Conservation (phyloP, 108 stramenopile genomes). For the Nitzschia sp. region DNA sequence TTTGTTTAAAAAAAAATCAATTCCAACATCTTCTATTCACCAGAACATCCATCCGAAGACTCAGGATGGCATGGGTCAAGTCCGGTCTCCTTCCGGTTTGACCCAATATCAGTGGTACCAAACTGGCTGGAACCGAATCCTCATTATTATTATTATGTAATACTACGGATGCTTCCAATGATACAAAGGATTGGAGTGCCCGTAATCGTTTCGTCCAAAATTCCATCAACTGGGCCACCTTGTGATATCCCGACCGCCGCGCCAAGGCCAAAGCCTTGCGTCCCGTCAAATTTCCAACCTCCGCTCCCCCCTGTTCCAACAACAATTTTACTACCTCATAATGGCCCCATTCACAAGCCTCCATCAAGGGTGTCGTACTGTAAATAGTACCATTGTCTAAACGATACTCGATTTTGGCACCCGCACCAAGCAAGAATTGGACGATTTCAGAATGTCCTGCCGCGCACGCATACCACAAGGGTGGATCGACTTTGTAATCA, state of each 20-base stretch:
- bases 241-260: slow-evolving; percentile 11
- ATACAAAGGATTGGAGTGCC: background rate
- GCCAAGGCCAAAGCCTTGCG: slow-evolving; percentile 19
- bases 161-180: background rate
- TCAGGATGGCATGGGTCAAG: slow-evolving; percentile 7
- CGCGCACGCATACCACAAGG: slow-evolving; percentile 28
- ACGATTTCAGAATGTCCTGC: slow-evolving; percentile 21
- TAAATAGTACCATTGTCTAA: slow-evolving; percentile 20
- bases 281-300: background rate
- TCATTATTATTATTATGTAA: too few species aligned
- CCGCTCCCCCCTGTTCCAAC: slow-evolving; percentile 8
- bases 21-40: background rate
- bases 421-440: background rate
- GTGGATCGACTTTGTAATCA: slow-evolving; percentile 25
- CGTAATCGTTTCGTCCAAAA: slow-evolving; percentile 2
- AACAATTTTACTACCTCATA: slow-evolving; percentile 1
- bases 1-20: background rate
- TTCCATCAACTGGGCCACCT: slow-evolving; percentile 7
- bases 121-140: background rate
- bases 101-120: slow-evolving; percentile 7
- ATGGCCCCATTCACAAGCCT: slow-evolving; percentile 34
- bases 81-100: slow-evolving; percentile 11
- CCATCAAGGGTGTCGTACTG: slow-evolving; percentile 26
- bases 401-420: slow-evolving; percentile 14
- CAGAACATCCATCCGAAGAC: background rate